These are phyloP conservation scores for Lactarius hengduanensis DNA, from an alignment of 768 basidiomycete genomes.

Conservation along the genomic window DNA sequence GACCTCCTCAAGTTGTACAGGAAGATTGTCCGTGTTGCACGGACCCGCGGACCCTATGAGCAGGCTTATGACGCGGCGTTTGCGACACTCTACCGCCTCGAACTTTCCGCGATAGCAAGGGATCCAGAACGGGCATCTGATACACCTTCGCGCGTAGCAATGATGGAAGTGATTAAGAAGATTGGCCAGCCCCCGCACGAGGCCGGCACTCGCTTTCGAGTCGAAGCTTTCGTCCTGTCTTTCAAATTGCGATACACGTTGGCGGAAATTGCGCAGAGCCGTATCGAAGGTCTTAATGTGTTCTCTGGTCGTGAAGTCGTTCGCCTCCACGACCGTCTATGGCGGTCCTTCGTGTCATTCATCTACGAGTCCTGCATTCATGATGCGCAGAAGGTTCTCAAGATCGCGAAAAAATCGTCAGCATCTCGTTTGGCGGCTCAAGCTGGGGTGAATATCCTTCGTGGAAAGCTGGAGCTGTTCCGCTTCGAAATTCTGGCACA, in stretches of 20 bases:
- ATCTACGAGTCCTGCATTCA: constrained; percentile 33
- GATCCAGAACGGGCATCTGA: constrained; percentile 29
- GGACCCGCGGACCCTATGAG: constrained; percentile 35
- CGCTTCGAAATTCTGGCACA: constrained; percentile 30
- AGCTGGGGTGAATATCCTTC: constrained; percentile 28
- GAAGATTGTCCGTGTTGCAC: constrained; percentile 30
- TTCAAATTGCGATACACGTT: constrained; percentile 39
- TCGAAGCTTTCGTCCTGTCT: constrained; percentile 38
- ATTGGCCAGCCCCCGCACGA: constrained; percentile 39
- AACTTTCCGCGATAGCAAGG: constrained; percentile 30
- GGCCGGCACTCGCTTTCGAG: constrained; percentile 36
- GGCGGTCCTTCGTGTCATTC: constrained; percentile 31
- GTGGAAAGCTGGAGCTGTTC: constrained; percentile 34
- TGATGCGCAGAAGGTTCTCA: constrained; percentile 26
- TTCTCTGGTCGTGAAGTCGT: constrained; percentile 11
- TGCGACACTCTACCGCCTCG: constrained; percentile 35
- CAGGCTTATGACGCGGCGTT: constrained; percentile 38
- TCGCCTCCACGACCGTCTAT: constrained; percentile 23
- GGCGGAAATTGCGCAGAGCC: constrained; percentile 34
- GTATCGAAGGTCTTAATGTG: constrained; percentile 25
- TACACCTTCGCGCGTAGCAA: constrained; percentile 33
- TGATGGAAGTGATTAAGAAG: constrained; percentile 33
- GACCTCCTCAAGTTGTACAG: constrained; percentile 32
- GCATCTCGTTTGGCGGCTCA: constrained; percentile 35
- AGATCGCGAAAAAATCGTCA: constrained; percentile 31